A percentile compares a stretch with the other conserved stretches of the same genome.
Conservation (phyloP, 768 basidiomycete species). For the Hypholoma sublateritium region DNA sequence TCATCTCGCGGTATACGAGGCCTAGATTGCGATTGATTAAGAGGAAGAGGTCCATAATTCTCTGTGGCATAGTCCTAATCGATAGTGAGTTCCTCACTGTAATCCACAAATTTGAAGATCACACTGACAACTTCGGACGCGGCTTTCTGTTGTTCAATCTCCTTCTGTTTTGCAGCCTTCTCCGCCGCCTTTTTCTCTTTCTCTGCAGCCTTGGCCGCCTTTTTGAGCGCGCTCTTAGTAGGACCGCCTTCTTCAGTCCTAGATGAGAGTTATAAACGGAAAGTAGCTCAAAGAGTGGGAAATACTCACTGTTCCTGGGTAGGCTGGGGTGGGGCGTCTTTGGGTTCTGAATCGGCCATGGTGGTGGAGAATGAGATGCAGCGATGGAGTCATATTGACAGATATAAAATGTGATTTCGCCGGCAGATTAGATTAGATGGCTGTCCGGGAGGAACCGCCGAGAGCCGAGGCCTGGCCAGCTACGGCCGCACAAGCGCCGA, state of each 20-base stretch:
- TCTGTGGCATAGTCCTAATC: constrained; percentile 71
- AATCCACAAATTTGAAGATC: constrained; percentile 5
- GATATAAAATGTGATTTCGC: not conserved
- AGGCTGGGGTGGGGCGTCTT: constrained; percentile 13
- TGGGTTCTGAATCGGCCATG: constrained; percentile 34
- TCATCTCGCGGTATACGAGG: constrained; percentile 57
- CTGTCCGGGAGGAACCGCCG: constrained; percentile 26
- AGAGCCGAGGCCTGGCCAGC: constrained; percentile 5
- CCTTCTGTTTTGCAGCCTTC: constrained; percentile 76
- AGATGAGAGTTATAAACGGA: not conserved
- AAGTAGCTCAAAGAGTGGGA: not conserved
- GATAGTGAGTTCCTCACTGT: constrained; percentile 8
- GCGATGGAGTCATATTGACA: constrained; percentile 12
- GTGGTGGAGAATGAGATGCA: constrained; percentile 3
- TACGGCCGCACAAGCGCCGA: constrained; percentile 23
- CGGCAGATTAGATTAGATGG: constrained; percentile 21
- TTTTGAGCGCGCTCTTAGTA: constrained; percentile 89
- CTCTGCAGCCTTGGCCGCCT: constrained; percentile 85
- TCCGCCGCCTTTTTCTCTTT: constrained; percentile 90
- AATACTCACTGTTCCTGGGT: constrained; percentile 24
- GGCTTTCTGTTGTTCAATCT: constrained; percentile 65
- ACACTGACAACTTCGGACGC: constrained; percentile 60
- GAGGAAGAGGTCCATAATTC: constrained; percentile 84
- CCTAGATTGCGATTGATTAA: constrained; percentile 90
- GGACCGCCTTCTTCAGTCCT: constrained; percentile 42